Evolutionary conservation across 768 basidiomycete species (phyloP).

Genomic region (Pulveroboletus sp.): DNA sequence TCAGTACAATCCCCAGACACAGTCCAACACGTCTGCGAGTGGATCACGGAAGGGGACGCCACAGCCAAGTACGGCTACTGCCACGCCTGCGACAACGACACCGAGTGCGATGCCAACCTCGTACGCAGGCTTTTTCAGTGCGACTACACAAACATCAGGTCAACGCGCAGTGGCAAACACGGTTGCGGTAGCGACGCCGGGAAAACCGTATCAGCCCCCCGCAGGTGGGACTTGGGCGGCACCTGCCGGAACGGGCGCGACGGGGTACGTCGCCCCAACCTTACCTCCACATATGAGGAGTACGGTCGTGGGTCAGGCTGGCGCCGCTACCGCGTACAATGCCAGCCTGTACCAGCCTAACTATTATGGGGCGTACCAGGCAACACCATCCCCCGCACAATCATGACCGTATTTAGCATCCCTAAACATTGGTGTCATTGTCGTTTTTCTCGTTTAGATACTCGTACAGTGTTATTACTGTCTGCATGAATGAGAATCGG

Average conservation of each 20-base stretch:
- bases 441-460: slow-evolving; percentile 15
- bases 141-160: slow-evolving; percentile 26
- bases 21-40: slow-evolving; percentile 16
- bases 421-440: slow-evolving; percentile 1
- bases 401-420: slow-evolving; percentile 10
- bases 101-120: slow-evolving; percentile 29
- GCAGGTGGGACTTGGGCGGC: slow-evolving; percentile 23
- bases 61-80: slow-evolving; percentile 33
- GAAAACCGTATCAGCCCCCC: slow-evolving; percentile 30
- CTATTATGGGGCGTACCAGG: slow-evolving; percentile 32
- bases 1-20: slow-evolving; percentile 35
- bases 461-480: slow-evolving; percentile 9
- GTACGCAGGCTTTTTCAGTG: slow-evolving; percentile 41
- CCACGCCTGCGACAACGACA: slow-evolving; percentile 21
- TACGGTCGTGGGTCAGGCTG: slow-evolving; percentile 22
- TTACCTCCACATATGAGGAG: slow-evolving; percentile 40
- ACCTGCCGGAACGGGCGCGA: slow-evolving; percentile 19
- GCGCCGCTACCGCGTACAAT: slow-evolving; percentile 15
- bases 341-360: slow-evolving; percentile 25
- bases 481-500: slow-evolving; percentile 6
- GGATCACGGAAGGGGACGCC: slow-evolving; percentile 42
- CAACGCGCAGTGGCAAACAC: slow-evolving; percentile 57
- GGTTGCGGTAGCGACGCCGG: slow-evolving; percentile 31
- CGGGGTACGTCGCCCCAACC: slow-evolving; percentile 32
- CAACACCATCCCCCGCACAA: slow-evolving; percentile 30